Evolutionary conservation across 805 yeast genomes (phyloP).

Genomic region (Myxozyma kluyveri): DNA sequence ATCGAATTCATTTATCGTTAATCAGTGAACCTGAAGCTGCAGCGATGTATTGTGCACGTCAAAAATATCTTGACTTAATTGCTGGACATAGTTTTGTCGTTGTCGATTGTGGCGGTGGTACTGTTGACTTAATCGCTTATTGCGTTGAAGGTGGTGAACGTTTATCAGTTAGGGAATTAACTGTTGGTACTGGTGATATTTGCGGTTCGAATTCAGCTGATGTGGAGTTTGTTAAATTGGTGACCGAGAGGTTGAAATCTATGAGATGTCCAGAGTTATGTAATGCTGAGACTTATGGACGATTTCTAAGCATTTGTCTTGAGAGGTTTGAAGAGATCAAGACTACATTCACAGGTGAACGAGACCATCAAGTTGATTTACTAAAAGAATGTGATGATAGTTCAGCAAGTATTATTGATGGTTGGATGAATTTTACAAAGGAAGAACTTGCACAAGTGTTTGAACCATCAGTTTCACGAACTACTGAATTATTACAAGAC

Average conservation of each 20-base stretch:
- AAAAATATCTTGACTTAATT: constrained; percentile 8
- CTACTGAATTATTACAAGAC: constrained; percentile 17
- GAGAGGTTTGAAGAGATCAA: too few species aligned
- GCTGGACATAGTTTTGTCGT: constrained; percentile 13
- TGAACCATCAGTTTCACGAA: constrained; percentile 6
- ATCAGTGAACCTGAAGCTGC: constrained; percentile 30
- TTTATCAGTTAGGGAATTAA: constrained; percentile 24
- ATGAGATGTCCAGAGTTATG: too few species aligned
- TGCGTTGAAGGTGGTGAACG: constrained; percentile 26
- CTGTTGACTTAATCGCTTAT: constrained; percentile 29
- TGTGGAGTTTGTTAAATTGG: too few species aligned
- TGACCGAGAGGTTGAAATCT: too few species aligned
- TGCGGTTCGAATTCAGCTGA: constrained; percentile 22
- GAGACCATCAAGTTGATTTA: too few species aligned
- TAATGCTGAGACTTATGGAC: too few species aligned
- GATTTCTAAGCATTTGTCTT: too few species aligned
- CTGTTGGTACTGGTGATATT: constrained; percentile 21
- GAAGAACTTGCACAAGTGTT: constrained; percentile 21
- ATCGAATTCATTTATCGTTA: constrained; percentile 11
- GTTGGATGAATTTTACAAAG: too few species aligned
- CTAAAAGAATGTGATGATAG: too few species aligned
- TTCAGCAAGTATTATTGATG: too few species aligned
- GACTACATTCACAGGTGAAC: too few species aligned
- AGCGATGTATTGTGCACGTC: constrained; percentile 22
- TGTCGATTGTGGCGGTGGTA: constrained; percentile 31